phyloP scores from a whole-genome alignment of 176 grass and related monocot genomes.

The Tillandsia leiboldiana region DNA sequence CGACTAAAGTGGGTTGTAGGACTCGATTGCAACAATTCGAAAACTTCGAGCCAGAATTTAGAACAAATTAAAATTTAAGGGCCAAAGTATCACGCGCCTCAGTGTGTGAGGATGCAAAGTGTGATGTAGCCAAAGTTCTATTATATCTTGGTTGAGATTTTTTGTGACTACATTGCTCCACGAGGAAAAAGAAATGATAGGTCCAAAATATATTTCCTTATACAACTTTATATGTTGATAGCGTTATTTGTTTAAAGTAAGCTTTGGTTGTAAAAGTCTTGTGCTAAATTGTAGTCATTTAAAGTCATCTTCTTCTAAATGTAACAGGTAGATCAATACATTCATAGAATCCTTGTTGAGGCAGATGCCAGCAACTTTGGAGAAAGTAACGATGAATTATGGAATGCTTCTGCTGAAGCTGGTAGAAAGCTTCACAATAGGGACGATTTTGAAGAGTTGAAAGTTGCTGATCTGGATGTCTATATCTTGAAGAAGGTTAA shows the following conservation, averaged over 20 bases:
- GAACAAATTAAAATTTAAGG: no score
- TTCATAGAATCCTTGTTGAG: constrained; percentile 80
- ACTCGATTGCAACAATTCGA: no score
- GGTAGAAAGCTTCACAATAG: constrained; percentile 65
- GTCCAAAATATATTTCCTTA: background rate
- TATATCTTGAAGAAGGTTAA: constrained; percentile 89
- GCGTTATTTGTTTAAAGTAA: no score
- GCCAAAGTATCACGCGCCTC: no score
- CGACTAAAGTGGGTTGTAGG: no score
- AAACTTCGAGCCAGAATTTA: no score
- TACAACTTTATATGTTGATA: background rate
- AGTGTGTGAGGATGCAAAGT: no score
- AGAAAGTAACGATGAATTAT: constrained; percentile 41
- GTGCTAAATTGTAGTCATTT: background rate
- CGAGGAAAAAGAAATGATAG: background rate
- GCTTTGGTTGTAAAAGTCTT: no score
- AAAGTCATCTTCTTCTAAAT: constrained; percentile 15
- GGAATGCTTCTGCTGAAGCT: constrained; percentile 57
- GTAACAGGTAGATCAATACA: constrained; percentile 80
- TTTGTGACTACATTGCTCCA: background rate
- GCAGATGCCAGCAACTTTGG: constrained; percentile 34
- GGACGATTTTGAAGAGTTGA: constrained; percentile 56
- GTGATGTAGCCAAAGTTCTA: background rate
- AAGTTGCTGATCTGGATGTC: constrained; percentile 47
- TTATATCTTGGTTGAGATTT: constrained; percentile 3